Conservation (phyloP, 257 asterid species). For the Scutellaria barbata region DNA sequence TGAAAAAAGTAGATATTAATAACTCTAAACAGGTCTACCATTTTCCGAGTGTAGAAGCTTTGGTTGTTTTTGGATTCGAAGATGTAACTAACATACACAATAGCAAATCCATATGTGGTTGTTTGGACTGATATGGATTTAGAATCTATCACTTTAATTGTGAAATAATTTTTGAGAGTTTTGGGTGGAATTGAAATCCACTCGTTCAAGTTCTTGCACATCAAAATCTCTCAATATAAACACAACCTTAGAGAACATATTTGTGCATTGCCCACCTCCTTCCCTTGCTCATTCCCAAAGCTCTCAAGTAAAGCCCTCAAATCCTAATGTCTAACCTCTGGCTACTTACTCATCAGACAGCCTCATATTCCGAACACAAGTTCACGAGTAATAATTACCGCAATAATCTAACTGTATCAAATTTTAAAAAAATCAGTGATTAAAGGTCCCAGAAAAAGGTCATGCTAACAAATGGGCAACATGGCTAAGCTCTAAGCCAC, state of each 20-base stretch:
- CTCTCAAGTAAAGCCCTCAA: not conserved
- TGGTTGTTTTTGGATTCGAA: not conserved
- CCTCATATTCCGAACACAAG: not conserved
- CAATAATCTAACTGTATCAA: not conserved
- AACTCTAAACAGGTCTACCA: not conserved
- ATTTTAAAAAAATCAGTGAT: not conserved
- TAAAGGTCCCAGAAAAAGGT: not conserved
- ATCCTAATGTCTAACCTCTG: not conserved
- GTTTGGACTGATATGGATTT: not conserved
- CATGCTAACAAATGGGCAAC: conserved; percentile 8
- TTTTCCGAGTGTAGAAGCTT: not conserved
- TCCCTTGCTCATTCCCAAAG: not conserved
- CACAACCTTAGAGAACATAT: not conserved
- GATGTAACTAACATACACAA: not conserved
- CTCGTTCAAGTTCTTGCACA: not conserved
- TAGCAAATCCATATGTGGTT: not conserved
- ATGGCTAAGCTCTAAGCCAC: conserved; percentile 18
- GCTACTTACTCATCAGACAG: not conserved
- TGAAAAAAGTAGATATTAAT: not conserved
- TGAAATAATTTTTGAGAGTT: not conserved
- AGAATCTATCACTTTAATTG: not conserved
- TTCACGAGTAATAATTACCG: not conserved
- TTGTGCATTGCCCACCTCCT: not conserved
- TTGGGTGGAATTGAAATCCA: not conserved
- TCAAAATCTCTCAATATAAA: not conserved